Evolutionary conservation across 2,329 filamentous ascomycete species (phyloP).

Genomic region (Aspergillus pseudonomiae): DNA sequence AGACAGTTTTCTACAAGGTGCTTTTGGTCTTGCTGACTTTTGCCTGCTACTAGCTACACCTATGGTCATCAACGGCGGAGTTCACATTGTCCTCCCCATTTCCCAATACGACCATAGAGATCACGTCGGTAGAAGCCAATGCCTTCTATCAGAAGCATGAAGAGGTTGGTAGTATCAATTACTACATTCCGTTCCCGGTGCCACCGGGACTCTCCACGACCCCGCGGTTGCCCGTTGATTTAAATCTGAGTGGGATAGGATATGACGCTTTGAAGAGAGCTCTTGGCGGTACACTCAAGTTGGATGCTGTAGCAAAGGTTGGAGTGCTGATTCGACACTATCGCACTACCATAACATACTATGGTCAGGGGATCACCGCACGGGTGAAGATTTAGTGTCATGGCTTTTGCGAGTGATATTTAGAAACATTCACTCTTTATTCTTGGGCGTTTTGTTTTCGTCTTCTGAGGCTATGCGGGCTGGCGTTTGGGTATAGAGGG

Average conservation of each 20-base stretch:
- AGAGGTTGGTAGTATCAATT: slow-evolving; percentile 74
- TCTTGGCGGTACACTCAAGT: slow-evolving; percentile 74
- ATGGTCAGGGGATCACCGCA: slow-evolving; percentile 71
- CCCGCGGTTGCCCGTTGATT: slow-evolving; percentile 79
- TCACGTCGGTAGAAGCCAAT: slow-evolving; percentile 80
- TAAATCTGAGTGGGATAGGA: slow-evolving; percentile 75
- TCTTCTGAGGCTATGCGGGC: neutral
- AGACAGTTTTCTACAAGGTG: slow-evolving; percentile 30
- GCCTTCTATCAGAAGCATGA: slow-evolving; percentile 83
- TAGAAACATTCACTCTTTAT: slow-evolving; percentile 1
- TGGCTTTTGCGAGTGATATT: slow-evolving; percentile 8
- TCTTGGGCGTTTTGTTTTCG: neutral
- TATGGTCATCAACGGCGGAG: slow-evolving; percentile 81
- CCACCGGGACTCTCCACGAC: slow-evolving; percentile 73
- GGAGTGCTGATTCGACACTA: slow-evolving; percentile 75
- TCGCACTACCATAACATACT: slow-evolving; percentile 71
- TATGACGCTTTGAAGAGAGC: slow-evolving; percentile 81
- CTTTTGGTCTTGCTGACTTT: slow-evolving; percentile 17
- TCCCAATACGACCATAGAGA: slow-evolving; percentile 69
- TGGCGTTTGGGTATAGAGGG: neutral
- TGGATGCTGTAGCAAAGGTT: slow-evolving; percentile 78
- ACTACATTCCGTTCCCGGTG: slow-evolving; percentile 73
- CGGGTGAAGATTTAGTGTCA: slow-evolving; percentile 50
- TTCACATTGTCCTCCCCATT: slow-evolving; percentile 84
- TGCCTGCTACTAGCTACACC: slow-evolving; percentile 60